phyloP scores from a whole-genome alignment of 2,329 filamentous ascomycete genomes.

The Graphiopsis chlorocephala region DNA sequence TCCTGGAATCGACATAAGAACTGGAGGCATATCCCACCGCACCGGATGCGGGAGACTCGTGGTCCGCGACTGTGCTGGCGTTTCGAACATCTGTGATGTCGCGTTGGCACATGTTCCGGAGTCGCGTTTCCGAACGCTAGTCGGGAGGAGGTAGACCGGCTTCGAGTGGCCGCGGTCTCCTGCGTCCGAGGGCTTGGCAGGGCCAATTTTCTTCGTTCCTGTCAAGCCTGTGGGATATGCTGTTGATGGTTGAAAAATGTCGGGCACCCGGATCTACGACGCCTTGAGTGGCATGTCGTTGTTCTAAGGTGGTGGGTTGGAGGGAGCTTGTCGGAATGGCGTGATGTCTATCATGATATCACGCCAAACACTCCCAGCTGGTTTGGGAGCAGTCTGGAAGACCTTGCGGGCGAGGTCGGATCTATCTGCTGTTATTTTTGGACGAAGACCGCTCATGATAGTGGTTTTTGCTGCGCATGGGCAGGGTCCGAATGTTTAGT shows the following conservation, averaged over 20 bases:
- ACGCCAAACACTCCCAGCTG: slow-evolving; percentile 10
- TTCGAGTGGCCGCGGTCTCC: slow-evolving; percentile 26
- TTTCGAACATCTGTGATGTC: slow-evolving; percentile 23
- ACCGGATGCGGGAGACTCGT: slow-evolving; percentile 15
- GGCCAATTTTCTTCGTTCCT: neutral
- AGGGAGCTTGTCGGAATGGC: neutral
- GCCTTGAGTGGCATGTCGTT: slow-evolving; percentile 12
- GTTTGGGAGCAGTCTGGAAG: slow-evolving; percentile 2
- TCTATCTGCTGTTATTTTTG: slow-evolving; percentile 2
- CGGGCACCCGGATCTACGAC: slow-evolving; percentile 5
- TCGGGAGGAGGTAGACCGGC: slow-evolving; percentile 36
- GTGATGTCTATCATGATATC: neutral
- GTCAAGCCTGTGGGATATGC: slow-evolving; percentile 11
- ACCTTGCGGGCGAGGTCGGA: neutral
- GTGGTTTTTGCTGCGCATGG: neutral
- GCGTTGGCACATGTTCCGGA: slow-evolving; percentile 20
- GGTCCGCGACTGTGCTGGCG: slow-evolving; percentile 17
- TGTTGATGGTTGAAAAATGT: slow-evolving; percentile 6
- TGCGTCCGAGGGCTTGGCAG: slow-evolving; percentile 9
- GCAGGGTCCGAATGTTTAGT: slow-evolving; percentile 13
- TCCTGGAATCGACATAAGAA: slow-evolving; percentile 10
- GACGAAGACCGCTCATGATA: neutral
- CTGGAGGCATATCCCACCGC: slow-evolving; percentile 13
- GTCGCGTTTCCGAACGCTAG: slow-evolving; percentile 34
- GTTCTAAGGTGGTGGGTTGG: neutral